These are phyloP conservation scores for Blastobotrys raffinosifermentans DNA, from an alignment of 1,139 yeast genomes.

Conservation along the genomic window DNA sequence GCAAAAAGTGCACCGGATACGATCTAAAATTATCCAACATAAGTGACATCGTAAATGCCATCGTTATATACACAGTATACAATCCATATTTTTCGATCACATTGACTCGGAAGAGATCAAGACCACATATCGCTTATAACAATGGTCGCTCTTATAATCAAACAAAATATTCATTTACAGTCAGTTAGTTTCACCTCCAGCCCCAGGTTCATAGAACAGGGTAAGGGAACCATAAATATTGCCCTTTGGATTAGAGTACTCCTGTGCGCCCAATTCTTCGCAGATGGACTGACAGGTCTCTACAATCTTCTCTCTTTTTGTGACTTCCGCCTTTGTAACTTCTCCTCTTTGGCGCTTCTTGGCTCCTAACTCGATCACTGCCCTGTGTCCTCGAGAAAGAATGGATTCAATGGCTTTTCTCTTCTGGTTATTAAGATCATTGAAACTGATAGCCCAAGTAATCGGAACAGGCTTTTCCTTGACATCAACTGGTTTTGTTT, in stretches of 20 bases:
- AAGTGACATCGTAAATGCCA: too few species aligned
- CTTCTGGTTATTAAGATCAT: constrained; percentile 31
- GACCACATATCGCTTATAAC: too few species aligned
- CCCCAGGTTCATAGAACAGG: constrained; percentile 18
- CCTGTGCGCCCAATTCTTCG: constrained; percentile 24
- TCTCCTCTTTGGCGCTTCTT: constrained; percentile 27
- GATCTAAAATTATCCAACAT: too few species aligned
- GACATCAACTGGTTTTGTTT: constrained; percentile 12
- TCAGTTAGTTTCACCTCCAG: too few species aligned
- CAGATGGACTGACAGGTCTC: constrained; percentile 24
- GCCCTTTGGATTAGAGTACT: constrained; percentile 24
- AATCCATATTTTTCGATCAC: too few species aligned
- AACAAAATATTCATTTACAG: too few species aligned
- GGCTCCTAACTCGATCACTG: constrained; percentile 24
- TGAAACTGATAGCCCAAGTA: constrained; percentile 31
- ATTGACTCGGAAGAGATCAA: too few species aligned
- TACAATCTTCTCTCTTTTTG: constrained; percentile 29
- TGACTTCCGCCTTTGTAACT: constrained; percentile 29
- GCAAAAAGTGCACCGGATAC: too few species aligned
- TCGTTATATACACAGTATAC: too few species aligned
- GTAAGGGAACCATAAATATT: constrained; percentile 18
- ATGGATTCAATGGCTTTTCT: constrained; percentile 33
- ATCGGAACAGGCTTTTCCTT: constrained; percentile 29
- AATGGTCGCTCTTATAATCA: too few species aligned
- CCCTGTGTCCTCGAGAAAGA: constrained; percentile 27